These are phyloP conservation scores for Tetraselmis chui DNA, from an alignment of 139 green algal species.

Conservation along the genomic window DNA sequence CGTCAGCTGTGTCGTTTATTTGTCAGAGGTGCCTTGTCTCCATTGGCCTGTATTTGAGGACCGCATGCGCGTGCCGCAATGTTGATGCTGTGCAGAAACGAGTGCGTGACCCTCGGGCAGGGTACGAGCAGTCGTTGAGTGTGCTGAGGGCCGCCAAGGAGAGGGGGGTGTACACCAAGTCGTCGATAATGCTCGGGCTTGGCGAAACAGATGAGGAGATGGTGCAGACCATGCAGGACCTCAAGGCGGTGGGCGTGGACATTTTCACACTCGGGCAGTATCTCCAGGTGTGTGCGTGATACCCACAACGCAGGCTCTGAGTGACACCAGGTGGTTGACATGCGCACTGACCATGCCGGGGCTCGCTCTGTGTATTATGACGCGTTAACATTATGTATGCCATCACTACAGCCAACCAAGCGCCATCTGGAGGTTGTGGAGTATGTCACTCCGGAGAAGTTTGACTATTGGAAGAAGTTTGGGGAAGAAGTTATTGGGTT, in stretches of 20 bases:
- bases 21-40: too few relatives aligned
- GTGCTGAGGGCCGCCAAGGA: constrained; percentile 81
- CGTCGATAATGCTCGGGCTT: constrained; percentile 94
- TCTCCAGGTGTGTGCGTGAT: constrained; percentile 47
- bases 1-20: too few relatives aligned
- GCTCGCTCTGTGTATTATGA: constrained; percentile 1
- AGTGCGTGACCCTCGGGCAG: constrained; percentile 79
- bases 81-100: constrained; percentile 45
- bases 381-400: too few relatives aligned
- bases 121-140: constrained; percentile 71
- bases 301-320: too few relatives aligned
- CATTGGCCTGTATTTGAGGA: too few relatives aligned
- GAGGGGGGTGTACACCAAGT: constrained; percentile 80
- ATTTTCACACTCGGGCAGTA: constrained; percentile 97
- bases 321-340: too few relatives aligned
- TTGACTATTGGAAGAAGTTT: constrained; percentile 80
- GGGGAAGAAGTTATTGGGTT: constrained; percentile 85
- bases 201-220: constrained; percentile 83
- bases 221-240: constrained; percentile 75
- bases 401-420: constrained; percentile 86
- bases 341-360: background rate
- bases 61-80: too few relatives aligned
- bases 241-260: constrained; percentile 73
- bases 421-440: constrained; percentile 82
- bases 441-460: constrained; percentile 89